These are phyloP conservation scores for Warburgia ugandensis DNA, from an alignment of 164 flowering plant genomes.

Conservation along the genomic window DNA sequence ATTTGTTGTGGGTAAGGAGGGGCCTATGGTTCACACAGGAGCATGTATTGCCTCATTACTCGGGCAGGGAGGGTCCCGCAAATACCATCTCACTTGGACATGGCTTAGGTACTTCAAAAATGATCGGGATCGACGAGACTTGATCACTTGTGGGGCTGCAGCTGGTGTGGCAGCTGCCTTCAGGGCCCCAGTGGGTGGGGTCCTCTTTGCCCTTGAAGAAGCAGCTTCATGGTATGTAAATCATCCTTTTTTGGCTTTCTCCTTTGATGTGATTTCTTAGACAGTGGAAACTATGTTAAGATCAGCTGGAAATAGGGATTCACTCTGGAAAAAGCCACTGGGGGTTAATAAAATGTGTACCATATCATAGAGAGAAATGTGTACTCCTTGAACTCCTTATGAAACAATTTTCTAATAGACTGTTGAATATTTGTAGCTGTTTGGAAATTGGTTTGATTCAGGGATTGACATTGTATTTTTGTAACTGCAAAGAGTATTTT, in stretches of 20 bases:
- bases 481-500: no score
- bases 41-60: slow-evolving; percentile 86
- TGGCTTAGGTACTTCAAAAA: slow-evolving; percentile 90
- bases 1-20: slow-evolving; percentile 92
- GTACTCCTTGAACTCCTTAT: no score
- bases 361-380: no score
- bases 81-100: slow-evolving; percentile 80
- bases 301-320: no score
- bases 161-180: slow-evolving; percentile 98
- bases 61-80: slow-evolving; percentile 91
- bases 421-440: no score
- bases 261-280: no score
- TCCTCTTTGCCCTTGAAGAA: slow-evolving; percentile 91
- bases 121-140: slow-evolving; percentile 84
- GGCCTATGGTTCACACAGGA: slow-evolving; percentile 98
- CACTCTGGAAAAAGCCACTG: no score
- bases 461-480: no score
- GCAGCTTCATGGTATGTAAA: slow-evolving; percentile 74
- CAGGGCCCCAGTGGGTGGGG: slow-evolving; percentile 97
- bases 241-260: not conserved
- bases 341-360: no score
- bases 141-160: slow-evolving; percentile 94
- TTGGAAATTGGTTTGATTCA: no score
- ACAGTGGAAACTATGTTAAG: no score
- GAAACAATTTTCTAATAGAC: no score